Conservation (phyloP, 2,329 filamentous ascomycete species). For the Exophiala mesophila region DNA sequence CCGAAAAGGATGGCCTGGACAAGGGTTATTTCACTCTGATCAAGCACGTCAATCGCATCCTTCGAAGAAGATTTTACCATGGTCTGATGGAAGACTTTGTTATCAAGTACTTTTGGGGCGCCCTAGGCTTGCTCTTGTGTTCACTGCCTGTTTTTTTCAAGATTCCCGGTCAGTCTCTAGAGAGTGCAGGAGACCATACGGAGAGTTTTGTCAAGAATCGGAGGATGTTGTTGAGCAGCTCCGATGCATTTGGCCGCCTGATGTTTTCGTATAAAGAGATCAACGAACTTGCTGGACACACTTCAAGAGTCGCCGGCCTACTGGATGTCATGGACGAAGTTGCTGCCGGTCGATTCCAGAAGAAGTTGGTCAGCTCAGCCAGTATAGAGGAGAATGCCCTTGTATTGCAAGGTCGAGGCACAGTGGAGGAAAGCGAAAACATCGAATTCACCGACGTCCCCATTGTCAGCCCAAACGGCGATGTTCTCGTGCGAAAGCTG, state of each 20-base stretch:
- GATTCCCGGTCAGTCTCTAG: conserved; percentile 63
- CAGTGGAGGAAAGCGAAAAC: conserved; percentile 72
- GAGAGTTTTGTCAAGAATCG: conserved; percentile 87
- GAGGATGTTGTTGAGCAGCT: conserved; percentile 84
- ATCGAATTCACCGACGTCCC: conserved; percentile 86
- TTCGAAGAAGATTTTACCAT: conserved; percentile 86
- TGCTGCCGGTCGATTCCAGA: conserved; percentile 83
- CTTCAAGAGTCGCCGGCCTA: conserved; percentile 81
- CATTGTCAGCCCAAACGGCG: conserved; percentile 94
- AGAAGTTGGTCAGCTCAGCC: conserved; percentile 89
- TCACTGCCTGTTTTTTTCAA: conserved; percentile 95
- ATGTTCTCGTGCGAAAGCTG: conserved; percentile 78
- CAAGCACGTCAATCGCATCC: conserved; percentile 96
- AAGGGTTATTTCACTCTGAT: conserved; percentile 99
- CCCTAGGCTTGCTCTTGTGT: conserved; percentile 83
- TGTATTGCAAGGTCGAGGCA: conserved; percentile 75
- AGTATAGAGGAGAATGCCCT: conserved; percentile 75
- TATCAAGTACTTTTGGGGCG: conserved; percentile 99
- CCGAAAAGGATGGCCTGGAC: conserved; percentile 92
- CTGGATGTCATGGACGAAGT: conserved; percentile 95
- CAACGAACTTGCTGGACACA: conserved; percentile 92
- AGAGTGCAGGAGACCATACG: conserved; percentile 50
- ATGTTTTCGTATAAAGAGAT: conserved; percentile 99
- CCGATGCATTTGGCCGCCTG: conserved; percentile 88
- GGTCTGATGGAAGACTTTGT: conserved; percentile 99